Evolutionary conservation across 2,329 filamentous ascomycete species (phyloP), one percentile per base, ranked within the genome.

Genomic region (Kalmusia sp.): DNA sequence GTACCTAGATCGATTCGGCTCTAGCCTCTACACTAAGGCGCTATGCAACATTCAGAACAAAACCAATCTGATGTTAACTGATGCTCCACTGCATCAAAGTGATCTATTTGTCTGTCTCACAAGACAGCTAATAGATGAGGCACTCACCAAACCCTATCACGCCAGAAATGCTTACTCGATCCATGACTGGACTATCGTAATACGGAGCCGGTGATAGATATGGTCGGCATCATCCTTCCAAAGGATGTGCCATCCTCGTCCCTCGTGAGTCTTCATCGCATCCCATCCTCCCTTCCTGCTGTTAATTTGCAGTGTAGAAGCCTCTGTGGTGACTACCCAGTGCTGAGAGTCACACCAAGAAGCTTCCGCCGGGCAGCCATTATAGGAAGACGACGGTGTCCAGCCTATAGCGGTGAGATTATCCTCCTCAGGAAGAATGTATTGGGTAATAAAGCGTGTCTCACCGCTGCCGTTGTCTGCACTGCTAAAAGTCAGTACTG

Each of bases 221-320:
- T 14, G 15, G 5, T 19, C 21, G 3, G 2, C 7, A 14, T 34
- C 24, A 6, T 14, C 7, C 33, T 47, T 37, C 44, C 44, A 37
- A 14, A 47, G n/a, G 8, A 47, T 5, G n/a, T 33, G 44, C 33
- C 33, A 47, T 28, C 44, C 44, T 4, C 8, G 19, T 6, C 33
- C 31, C 17, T 37, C 44, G 8, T 27, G 15, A 2, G 44, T 37
- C 44, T 47, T 37, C n/a, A 47, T 22, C 31, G 33, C 44, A 11
- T 47, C 44, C 44, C 44, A 47, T 5, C 7, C 33, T 4, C 44
- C 33, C n/a, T n/a, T n/a, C n/a, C n/a, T n/a, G n/a, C n/a, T n/a
- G n/a, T n/a, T n/a, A n/a, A n/a, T n/a, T n/a, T n/a, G n/a, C n/a
- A n/a, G n/a, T n/a, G n/a, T n/a, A n/a, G n/a, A n/a, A n/a, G n/a